Evolutionary conservation across 176 grass and related monocot species (phyloP), one percentile per base, ranked within the genome.

Genomic region (Cenchrus purpureus): DNA sequence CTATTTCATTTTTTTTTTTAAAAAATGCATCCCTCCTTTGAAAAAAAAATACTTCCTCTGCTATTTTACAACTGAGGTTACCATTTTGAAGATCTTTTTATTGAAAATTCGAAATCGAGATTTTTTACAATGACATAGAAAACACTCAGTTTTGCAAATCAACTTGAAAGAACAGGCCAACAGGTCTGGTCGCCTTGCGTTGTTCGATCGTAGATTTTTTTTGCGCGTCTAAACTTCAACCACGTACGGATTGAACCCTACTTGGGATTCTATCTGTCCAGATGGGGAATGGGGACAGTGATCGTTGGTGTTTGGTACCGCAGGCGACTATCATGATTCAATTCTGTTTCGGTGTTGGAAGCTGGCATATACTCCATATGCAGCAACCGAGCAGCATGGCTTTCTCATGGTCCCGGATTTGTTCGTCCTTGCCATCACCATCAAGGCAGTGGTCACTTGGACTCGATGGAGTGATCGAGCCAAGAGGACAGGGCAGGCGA

Each of bases 321-420:
- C 32, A 76, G 51, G 16, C 29, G 29, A 4, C 37, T 4, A 75
- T 75, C 70, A 54, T 54, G 48, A 54, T 20, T 53, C 28, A 2
- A 19, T 67, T 53, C 78, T 55, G 78, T 68, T 80, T 52, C 37
- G 17, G 63, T 80, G 19, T 8, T 54, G 48, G 49, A 74, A 74
- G 72, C 28, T 74, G 28, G 28, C 49, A 68, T 40, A 40, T 40
- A 40, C 37, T 40, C 37, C 37, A 2, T 40, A 40, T 54, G 49
- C 17, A 69, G 50, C 49, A 81, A 43, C 65, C 13, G 11, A 25
- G 50, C 78, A 8, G 7, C 17, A 54, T 25, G 49, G 49, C 78
- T 80, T 80, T 55, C 31, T 31, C 31, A 68, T 80, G 78, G 64
- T 80, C 78, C 78, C 49, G 19, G 31, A 42, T 68, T 6, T 40